Conservation (phyloP, 2,329 filamentous ascomycete species). For the Exserohilum turcica region DNA sequence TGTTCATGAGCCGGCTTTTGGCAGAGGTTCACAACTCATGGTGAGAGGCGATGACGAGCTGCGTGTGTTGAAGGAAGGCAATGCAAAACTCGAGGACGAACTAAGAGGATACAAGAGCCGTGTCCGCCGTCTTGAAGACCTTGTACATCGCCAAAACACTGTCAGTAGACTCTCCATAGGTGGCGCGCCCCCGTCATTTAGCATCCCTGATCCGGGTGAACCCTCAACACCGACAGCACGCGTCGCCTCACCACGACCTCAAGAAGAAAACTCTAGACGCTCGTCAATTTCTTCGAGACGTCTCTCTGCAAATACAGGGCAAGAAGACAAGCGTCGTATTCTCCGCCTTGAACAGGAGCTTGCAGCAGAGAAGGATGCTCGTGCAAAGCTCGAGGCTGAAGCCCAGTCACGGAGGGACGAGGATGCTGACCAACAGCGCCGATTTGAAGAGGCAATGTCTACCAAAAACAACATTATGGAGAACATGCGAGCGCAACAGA, state of each 20-base stretch:
- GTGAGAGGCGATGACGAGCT: slow-evolving; percentile 88
- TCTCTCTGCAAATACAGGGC: slow-evolving; percentile 64
- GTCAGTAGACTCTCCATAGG: slow-evolving; percentile 59
- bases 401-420: slow-evolving; percentile 60
- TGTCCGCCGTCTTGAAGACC: slow-evolving; percentile 86
- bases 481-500: slow-evolving; percentile 91
- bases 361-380: slow-evolving; percentile 70
- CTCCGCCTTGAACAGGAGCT: slow-evolving; percentile 78
- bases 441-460: slow-evolving; percentile 83
- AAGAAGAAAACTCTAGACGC: slow-evolving; percentile 58
- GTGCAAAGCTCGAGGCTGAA: slow-evolving; percentile 71
- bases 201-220: slow-evolving; percentile 41
- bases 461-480: slow-evolving; percentile 93
- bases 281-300: slow-evolving; percentile 66
- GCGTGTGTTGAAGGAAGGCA: slow-evolving; percentile 54
- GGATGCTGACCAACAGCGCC: slow-evolving; percentile 67
- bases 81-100: slow-evolving; percentile 63
- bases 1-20: slow-evolving; percentile 85
- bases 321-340: slow-evolving; percentile 67
- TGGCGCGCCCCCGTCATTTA: slow-evolving; percentile 49
- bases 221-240: slow-evolving; percentile 47
- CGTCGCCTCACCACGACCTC: slow-evolving; percentile 39
- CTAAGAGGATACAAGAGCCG: slow-evolving; percentile 92
- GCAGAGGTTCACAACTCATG: slow-evolving; percentile 77
- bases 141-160: slow-evolving; percentile 81